Percentiles rank a stretch among this genome's conserved stretches.
phyloP scores from a whole-genome alignment of 1,284 basidiomycete genomes.

The Pterulicium gracile region DNA sequence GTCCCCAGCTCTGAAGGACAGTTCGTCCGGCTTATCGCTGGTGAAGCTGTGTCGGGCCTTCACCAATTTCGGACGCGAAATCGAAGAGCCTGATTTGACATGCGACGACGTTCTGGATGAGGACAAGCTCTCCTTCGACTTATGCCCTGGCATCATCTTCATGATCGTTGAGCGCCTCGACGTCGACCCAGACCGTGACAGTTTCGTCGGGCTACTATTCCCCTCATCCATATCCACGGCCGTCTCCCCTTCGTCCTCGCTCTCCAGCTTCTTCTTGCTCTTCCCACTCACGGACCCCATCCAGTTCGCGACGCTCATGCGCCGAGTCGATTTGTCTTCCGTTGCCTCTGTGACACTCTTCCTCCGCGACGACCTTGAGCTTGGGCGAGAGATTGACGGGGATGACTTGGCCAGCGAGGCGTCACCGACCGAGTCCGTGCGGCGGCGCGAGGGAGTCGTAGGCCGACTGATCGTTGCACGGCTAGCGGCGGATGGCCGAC shows the following conservation, averaged over 20 bases:
- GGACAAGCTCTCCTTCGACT: conserved; percentile 23
- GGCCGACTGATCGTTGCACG: conserved; percentile 1
- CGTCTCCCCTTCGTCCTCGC: not conserved
- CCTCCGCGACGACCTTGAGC: not conserved
- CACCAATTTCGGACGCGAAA: conserved; percentile 43
- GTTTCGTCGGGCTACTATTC: no score
- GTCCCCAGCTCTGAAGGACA: conserved; percentile 61
- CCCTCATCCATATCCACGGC: not conserved
- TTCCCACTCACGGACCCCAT: not conserved
- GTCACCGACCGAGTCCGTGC: not conserved
- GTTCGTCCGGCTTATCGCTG: conserved; percentile 56
- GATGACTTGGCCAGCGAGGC: not conserved
- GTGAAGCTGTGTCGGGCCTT: conserved; percentile 66
- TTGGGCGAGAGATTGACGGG: not conserved
- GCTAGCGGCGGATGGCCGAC: not conserved
- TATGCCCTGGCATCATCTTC: conserved; percentile 18
- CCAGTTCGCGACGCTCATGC: not conserved
- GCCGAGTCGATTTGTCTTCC: not conserved
- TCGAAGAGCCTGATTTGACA: conserved; percentile 36
- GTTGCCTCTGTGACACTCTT: not conserved
- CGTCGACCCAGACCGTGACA: not conserved
- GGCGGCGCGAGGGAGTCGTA: conserved; percentile 5
- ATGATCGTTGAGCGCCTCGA: not conserved
- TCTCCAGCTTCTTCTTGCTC: not conserved
- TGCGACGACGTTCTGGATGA: conserved; percentile 31